Percentiles rank a stretch among this genome's conserved stretches.
phyloP scores from a whole-genome alignment of 2,329 filamentous ascomycete species.

The Xylariaceae sp. region DNA sequence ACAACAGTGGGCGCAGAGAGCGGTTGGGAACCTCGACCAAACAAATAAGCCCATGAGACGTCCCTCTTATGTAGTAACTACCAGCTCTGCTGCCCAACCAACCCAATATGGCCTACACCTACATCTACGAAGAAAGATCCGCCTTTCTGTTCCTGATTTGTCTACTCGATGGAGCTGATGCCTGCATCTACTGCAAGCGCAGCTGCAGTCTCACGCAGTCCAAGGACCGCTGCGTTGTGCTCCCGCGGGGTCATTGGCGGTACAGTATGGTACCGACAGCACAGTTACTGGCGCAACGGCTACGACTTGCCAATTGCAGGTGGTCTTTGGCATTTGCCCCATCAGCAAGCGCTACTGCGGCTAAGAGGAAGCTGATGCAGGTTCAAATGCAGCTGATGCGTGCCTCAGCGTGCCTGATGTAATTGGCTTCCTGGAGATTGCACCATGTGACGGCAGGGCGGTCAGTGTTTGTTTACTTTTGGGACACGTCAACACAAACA shows the following conservation, averaged over 20 bases:
- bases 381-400: constrained; percentile 5
- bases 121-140: too few relatives aligned
- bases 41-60: too few relatives aligned
- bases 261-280: not conserved
- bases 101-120: too few relatives aligned
- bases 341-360: constrained; percentile 11
- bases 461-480: constrained; percentile 17
- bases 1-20: too few relatives aligned
- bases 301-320: too few relatives aligned
- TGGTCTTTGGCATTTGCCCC: too few relatives aligned
- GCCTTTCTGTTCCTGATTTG: too few relatives aligned
- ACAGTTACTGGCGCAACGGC: constrained; percentile 1
- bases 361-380: constrained; percentile 11
- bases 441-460: too few relatives aligned
- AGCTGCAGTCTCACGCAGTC: constrained; percentile 1
- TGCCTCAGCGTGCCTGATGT: constrained; percentile 2
- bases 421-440: constrained; percentile 15
- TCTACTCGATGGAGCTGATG: too few relatives aligned
- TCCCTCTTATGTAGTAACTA: too few relatives aligned
- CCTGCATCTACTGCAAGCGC: not conserved
- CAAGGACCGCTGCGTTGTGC: not conserved
- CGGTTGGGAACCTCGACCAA: too few relatives aligned
- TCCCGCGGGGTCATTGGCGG: not conserved
- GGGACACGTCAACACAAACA: constrained; percentile 9
- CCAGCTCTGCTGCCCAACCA: too few relatives aligned